Evolutionary conservation across 2,329 filamentous ascomycete genomes (phyloP).

Genomic region (Aspergillus glaucus): DNA sequence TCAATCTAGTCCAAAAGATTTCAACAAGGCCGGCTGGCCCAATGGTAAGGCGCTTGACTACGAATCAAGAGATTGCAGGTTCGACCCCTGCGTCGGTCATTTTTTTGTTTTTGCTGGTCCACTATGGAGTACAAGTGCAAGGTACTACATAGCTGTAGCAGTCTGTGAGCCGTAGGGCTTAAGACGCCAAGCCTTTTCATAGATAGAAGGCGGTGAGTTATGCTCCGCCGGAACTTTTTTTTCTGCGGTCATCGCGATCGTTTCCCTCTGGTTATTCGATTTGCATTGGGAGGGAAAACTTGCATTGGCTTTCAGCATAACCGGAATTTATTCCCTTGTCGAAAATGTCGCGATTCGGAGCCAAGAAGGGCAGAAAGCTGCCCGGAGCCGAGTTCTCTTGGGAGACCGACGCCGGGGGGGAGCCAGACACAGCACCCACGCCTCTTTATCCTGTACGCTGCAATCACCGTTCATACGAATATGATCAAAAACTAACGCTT

Average conservation of each 20-base stretch:
- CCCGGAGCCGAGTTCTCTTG: slow-evolving; percentile 39
- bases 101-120: slow-evolving; percentile 10
- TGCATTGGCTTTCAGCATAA: background rate
- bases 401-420: slow-evolving; percentile 34
- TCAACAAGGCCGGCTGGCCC: slow-evolving; percentile 32
- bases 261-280: background rate
- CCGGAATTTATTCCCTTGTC: background rate
- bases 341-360: slow-evolving; percentile 34
- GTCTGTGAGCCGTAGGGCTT: background rate
- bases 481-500: background rate
- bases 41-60: slow-evolving; percentile 49
- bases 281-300: background rate
- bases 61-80: slow-evolving; percentile 49
- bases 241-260: background rate
- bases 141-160: too few relatives aligned
- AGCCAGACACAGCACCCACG: slow-evolving; percentile 39
- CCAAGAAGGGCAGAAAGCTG: slow-evolving; percentile 31
- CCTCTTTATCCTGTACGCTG: slow-evolving; percentile 41
- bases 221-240: slow-evolving; percentile 15
- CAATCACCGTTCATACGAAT: background rate
- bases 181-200: background rate
- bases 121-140: background rate
- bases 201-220: slow-evolving; percentile 17
- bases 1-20: background rate
- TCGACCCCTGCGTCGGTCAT: slow-evolving; percentile 38